These are phyloP conservation scores for Blastomyces gilchristii DNA, from an alignment of 2,329 filamentous ascomycete genomes.

Conservation along the genomic window DNA sequence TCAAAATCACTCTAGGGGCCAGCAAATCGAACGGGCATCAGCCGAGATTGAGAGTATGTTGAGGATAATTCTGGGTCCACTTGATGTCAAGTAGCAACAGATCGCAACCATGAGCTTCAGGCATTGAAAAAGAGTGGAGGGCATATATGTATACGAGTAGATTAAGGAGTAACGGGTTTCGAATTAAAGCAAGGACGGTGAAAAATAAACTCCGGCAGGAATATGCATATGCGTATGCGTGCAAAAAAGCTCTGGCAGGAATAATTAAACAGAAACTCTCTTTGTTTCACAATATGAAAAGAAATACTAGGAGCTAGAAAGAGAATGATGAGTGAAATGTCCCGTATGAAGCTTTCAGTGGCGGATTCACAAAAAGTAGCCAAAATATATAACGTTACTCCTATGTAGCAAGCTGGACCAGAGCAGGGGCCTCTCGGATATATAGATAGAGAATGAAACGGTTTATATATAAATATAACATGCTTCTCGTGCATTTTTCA, in stretches of 20 bases:
- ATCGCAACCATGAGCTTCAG: not conserved
- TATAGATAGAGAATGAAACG: not conserved
- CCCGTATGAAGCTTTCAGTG: not conserved
- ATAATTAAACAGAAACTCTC: not conserved
- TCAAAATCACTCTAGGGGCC: not conserved
- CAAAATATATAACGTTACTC: not conserved
- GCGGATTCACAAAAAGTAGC: not conserved
- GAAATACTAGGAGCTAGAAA: not conserved
- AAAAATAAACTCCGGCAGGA: not conserved
- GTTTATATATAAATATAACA: constrained; percentile 4
- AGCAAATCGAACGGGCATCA: not conserved
- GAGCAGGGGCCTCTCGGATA: not conserved
- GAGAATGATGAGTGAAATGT: not conserved
- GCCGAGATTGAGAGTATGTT: not conserved
- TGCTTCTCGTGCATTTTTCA: not conserved
- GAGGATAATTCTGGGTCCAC: not conserved
- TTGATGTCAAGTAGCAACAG: not conserved
- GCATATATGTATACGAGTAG: constrained; percentile 3
- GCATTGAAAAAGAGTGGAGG: not conserved
- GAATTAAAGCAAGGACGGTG: not conserved
- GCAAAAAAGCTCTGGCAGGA: not conserved
- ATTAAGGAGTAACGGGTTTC: not conserved
- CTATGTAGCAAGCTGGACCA: not conserved
- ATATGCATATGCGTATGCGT: not conserved
- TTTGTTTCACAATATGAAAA: constrained; percentile 4